A percentile compares a stretch with the other conserved stretches of the same genome.
Conservation (phyloP, 441 rosid species). For the Eruca vesicaria region DNA sequence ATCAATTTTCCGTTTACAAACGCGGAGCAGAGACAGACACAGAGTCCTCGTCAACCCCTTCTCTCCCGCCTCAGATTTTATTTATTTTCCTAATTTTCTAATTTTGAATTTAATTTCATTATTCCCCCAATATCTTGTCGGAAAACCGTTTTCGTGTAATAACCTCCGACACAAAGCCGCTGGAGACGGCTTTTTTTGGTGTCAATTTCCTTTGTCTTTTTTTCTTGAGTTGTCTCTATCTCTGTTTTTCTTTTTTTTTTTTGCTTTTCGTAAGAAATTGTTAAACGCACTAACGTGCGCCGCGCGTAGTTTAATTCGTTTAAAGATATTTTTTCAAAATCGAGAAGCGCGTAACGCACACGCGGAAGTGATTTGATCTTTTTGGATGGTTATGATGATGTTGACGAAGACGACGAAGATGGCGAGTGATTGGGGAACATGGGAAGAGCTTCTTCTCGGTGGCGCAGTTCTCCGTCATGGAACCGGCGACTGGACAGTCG, state of each 20-base stretch:
- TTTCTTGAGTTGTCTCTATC: slow-evolving; percentile 8
- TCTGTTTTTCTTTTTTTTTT: not conserved
- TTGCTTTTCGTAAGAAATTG: not conserved
- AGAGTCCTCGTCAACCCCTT: slow-evolving; percentile 42
- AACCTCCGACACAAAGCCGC: slow-evolving; percentile 22
- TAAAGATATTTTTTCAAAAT: not conserved
- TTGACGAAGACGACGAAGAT: slow-evolving; percentile 26
- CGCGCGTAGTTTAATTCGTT: slow-evolving; percentile 26
- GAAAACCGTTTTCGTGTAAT: slow-evolving; percentile 35
- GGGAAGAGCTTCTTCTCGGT: slow-evolving; percentile 92
- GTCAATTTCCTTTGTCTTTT: slow-evolving; percentile 2
- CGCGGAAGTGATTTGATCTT: slow-evolving; percentile 26
- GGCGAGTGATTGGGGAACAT: slow-evolving; percentile 69
- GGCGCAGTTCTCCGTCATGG: slow-evolving; percentile 93
- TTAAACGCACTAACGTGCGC: slow-evolving; percentile 27
- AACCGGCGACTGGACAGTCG: slow-evolving; percentile 67
- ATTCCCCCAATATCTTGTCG: slow-evolving; percentile 1
- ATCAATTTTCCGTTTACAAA: slow-evolving; percentile 16
- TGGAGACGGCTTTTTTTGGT: not conserved
- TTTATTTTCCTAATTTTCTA: not conserved
- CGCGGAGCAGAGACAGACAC: not conserved
- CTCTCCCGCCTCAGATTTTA: slow-evolving; percentile 38
- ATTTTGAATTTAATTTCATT: not conserved
- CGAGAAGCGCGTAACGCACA: slow-evolving; percentile 34
- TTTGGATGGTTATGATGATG: slow-evolving; percentile 38